Evolutionary conservation across 2,329 filamentous ascomycete species (phyloP).

Genomic region (Bipolaris cookei): DNA sequence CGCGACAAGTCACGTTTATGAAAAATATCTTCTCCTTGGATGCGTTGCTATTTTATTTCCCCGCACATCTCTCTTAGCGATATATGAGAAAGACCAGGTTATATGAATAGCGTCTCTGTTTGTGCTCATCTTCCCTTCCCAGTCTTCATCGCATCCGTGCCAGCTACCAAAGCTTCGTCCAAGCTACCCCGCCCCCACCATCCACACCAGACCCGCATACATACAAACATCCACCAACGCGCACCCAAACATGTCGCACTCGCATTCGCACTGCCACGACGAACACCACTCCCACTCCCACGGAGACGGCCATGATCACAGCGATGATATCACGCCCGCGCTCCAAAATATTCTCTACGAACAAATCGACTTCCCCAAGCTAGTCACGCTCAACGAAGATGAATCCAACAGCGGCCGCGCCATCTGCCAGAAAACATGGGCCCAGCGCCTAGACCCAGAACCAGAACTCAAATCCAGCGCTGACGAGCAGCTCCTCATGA

Average conservation of each 20-base stretch:
- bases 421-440: slow-evolving; percentile 90
- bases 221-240: slow-evolving; percentile 2
- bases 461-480: slow-evolving; percentile 85
- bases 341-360: slow-evolving; percentile 90
- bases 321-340: slow-evolving; percentile 89
- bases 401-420: slow-evolving; percentile 70
- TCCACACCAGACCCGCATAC: slow-evolving; percentile 12
- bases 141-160: neutral
- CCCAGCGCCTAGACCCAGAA: slow-evolving; percentile 71
- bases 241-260: slow-evolving; percentile 15
- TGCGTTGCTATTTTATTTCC: slow-evolving; percentile 10
- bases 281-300: slow-evolving; percentile 38
- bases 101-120: neutral
- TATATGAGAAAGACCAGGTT: slow-evolving; percentile 10
- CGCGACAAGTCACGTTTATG: slow-evolving; percentile 9
- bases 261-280: slow-evolving; percentile 27
- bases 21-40: slow-evolving; percentile 8
- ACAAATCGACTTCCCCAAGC: slow-evolving; percentile 86
- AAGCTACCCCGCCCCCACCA: slow-evolving; percentile 40
- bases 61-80: neutral
- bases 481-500: slow-evolving; percentile 93
- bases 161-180: slow-evolving; percentile 3
- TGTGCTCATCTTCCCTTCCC: neutral
- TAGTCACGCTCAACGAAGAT: slow-evolving; percentile 85
- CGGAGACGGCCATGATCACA: slow-evolving; percentile 73